Conservation (phyloP, 1,139 yeast genomes). For the Debaryomycetaceae sp. region DNA sequence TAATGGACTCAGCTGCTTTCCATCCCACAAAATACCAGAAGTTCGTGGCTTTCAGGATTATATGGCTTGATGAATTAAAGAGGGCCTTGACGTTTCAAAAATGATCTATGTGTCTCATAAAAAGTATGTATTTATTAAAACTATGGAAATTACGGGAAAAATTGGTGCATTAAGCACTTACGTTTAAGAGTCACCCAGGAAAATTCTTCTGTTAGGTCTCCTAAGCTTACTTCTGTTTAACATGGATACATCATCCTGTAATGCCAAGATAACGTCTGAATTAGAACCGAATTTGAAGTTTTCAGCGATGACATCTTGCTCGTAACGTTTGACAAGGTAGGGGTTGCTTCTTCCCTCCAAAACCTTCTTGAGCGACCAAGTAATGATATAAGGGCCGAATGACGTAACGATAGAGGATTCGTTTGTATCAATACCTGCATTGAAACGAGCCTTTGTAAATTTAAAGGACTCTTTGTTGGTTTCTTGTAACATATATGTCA, state of each 20-base stretch:
- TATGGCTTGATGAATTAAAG: conserved; percentile 65
- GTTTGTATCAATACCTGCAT: conserved; percentile 57
- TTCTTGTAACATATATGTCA: conserved; percentile 56
- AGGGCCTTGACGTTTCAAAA: conserved; percentile 46
- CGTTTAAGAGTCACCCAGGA: too few relatives aligned
- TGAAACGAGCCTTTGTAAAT: conserved; percentile 76
- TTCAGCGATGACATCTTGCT: conserved; percentile 66
- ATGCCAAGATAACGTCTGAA: conserved; percentile 65
- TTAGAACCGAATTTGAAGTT: conserved; percentile 75
- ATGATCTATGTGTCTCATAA: too few relatives aligned
- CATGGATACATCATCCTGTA: conserved; percentile 69
- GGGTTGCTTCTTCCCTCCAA: conserved; percentile 51
- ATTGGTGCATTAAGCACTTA: too few relatives aligned
- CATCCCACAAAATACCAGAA: conserved; percentile 55
- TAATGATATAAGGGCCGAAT: conserved; percentile 74
- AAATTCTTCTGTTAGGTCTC: conserved; percentile 29
- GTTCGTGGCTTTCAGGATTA: conserved; percentile 56
- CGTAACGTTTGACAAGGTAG: conserved; percentile 63
- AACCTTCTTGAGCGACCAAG: conserved; percentile 72
- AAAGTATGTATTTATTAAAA: too few relatives aligned
- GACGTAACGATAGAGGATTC: conserved; percentile 76
- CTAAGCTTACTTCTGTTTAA: conserved; percentile 56
- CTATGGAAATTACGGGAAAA: too few relatives aligned
- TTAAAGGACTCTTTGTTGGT: conserved; percentile 46
- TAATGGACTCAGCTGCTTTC: conserved; percentile 24